These are phyloP conservation scores for Candida broadrunensis DNA, from an alignment of 805 yeast species.

Conservation along the genomic window DNA sequence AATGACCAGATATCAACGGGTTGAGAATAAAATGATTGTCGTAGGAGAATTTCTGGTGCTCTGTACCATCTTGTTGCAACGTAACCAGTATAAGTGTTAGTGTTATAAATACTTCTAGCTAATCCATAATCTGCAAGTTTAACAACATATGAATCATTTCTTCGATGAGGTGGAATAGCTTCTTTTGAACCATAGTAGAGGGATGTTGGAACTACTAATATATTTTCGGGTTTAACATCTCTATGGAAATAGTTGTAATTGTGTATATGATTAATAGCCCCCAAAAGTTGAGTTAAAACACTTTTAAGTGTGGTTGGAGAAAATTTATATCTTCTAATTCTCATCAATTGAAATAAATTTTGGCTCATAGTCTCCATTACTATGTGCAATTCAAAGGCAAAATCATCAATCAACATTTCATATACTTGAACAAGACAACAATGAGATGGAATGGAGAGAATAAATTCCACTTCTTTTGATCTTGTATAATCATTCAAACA, in stretches of 20 bases:
- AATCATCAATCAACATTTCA: conserved; percentile 75
- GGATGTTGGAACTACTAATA: conserved; percentile 61
- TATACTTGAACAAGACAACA: conserved; percentile 67
- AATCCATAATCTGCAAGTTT: conserved; percentile 81
- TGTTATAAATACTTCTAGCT: conserved; percentile 57
- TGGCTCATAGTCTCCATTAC: conserved; percentile 89
- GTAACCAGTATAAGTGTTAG: conserved; percentile 64
- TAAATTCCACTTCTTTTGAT: conserved; percentile 67
- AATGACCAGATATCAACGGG: conserved; percentile 88
- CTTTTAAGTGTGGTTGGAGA: conserved; percentile 60
- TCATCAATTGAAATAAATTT: conserved; percentile 75
- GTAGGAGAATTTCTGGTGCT: conserved; percentile 73
- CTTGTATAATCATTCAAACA: conserved; percentile 25
- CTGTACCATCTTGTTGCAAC: conserved; percentile 87
- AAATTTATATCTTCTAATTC: conserved; percentile 48
- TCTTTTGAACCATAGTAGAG: conserved; percentile 47
- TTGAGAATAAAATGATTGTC: conserved; percentile 58
- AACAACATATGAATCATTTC: conserved; percentile 51
- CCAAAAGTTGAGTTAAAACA: conserved; percentile 65
- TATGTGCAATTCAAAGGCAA: conserved; percentile 61
- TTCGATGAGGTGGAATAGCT: conserved; percentile 38
- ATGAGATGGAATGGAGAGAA: conserved; percentile 67
- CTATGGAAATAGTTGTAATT: conserved; percentile 69
- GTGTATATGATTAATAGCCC: conserved; percentile 84
- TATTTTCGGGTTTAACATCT: conserved; percentile 92